Conservation (phyloP, 2,329 filamentous ascomycete genomes). For the Talaromyces sp. region DNA sequence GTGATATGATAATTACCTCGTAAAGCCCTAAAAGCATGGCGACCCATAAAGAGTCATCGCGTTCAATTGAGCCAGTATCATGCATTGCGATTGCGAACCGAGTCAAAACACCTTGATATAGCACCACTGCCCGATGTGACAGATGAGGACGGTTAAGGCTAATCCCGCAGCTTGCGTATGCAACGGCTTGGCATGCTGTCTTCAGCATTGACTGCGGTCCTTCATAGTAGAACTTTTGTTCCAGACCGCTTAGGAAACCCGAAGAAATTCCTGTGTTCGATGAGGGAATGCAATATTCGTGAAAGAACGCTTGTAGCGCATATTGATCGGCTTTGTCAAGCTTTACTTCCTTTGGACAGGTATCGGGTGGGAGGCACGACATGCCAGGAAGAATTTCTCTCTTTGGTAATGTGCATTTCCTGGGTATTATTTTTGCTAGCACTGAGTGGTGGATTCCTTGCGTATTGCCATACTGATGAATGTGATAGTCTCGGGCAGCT, state of each 20-base stretch:
- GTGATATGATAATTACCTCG: not conserved
- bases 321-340: not conserved
- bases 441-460: not conserved
- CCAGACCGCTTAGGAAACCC: conserved; percentile 5
- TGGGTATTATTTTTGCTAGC: not conserved
- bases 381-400: not conserved
- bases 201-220: not conserved
- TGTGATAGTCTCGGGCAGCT: not conserved
- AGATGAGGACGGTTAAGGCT: conserved; percentile 4
- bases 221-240: not conserved
- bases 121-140: not conserved
- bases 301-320: conserved; percentile 9
- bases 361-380: not conserved
- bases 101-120: not conserved
- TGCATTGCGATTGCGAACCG: conserved; percentile 2
- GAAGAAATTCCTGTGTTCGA: not conserved
- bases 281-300: conserved; percentile 3
- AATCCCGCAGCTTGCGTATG: conserved; percentile 1
- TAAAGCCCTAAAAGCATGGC: conserved; percentile 15
- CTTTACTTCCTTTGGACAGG: conserved; percentile 6
- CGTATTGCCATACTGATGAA: conserved; percentile 4
- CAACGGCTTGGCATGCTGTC: not conserved
- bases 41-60: conserved; percentile 3
- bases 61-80: not conserved
- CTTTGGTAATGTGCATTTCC: conserved; percentile 13